Evolutionary conservation across 1,284 basidiomycete species (phyloP).

Genomic region (Naganishia sp.): DNA sequence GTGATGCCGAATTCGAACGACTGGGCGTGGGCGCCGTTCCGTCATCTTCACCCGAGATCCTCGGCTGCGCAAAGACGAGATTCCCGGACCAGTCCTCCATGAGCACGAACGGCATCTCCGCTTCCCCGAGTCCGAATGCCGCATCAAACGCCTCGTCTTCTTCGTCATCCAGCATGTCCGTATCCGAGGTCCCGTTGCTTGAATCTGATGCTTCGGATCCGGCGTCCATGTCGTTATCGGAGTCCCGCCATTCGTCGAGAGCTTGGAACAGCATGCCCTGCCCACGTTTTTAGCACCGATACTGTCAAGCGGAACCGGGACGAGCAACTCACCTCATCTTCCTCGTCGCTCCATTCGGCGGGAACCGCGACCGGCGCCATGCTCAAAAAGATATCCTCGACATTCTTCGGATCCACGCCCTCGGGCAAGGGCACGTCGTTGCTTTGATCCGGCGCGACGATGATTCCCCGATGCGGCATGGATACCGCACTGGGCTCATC

Average conservation of each 20-base stretch:
- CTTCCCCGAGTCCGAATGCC: slow-evolving; percentile 24
- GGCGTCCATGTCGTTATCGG: slow-evolving; percentile 26
- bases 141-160: slow-evolving; percentile 31
- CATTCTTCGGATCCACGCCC: slow-evolving; percentile 34
- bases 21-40: slow-evolving; percentile 63
- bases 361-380: slow-evolving; percentile 14
- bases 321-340: slow-evolving; percentile 30
- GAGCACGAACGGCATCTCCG: slow-evolving; percentile 33
- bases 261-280: slow-evolving; percentile 35
- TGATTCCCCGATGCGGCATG: slow-evolving; percentile 17
- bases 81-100: slow-evolving; percentile 36
- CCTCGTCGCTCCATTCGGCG: slow-evolving; percentile 32
- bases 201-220: slow-evolving; percentile 28
- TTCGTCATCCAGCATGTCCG: slow-evolving; percentile 24
- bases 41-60: slow-evolving; percentile 62
- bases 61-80: slow-evolving; percentile 33
- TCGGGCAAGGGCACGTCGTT: slow-evolving; percentile 34
- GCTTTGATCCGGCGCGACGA: slow-evolving; percentile 14
- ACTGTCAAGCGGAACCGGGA: background rate
- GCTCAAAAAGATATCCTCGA: slow-evolving; percentile 34
- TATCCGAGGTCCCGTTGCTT: slow-evolving; percentile 23
- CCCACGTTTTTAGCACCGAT: background rate
- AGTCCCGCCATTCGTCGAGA: slow-evolving; percentile 29
- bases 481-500: slow-evolving; percentile 1
- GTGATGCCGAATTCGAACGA: slow-evolving; percentile 50